Evolutionary conservation across 768 basidiomycete species (phyloP).

Genomic region (Lepiota venenata): DNA sequence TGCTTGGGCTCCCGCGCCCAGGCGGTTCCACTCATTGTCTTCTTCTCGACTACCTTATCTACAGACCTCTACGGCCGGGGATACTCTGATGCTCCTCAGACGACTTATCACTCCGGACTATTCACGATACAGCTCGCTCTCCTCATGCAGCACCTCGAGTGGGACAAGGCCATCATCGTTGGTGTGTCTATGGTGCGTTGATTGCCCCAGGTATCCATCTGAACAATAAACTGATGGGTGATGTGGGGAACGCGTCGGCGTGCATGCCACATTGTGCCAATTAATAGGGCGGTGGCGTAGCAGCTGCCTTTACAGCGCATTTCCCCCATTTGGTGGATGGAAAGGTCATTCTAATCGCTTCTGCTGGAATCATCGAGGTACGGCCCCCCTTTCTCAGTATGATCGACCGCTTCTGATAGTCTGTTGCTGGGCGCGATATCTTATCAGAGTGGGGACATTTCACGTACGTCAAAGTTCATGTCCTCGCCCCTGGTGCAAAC

Average conservation of each 20-base stretch:
- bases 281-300: slow-evolving; percentile 67
- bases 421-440: background rate
- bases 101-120: slow-evolving; percentile 59
- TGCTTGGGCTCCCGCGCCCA: background rate
- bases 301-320: slow-evolving; percentile 63
- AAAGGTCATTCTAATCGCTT: slow-evolving; percentile 64
- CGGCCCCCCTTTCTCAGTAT: slow-evolving; percentile 7
- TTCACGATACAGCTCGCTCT: slow-evolving; percentile 80
- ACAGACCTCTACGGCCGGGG: slow-evolving; percentile 80
- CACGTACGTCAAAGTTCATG: slow-evolving; percentile 74
- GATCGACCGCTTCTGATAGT: background rate
- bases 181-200: slow-evolving; percentile 72
- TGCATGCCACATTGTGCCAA: slow-evolving; percentile 3
- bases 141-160: slow-evolving; percentile 73
- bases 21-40: background rate
- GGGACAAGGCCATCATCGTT: slow-evolving; percentile 61
- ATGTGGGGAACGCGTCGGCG: background rate
- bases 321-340: slow-evolving; percentile 71
- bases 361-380: slow-evolving; percentile 68
- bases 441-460: slow-evolving; percentile 57
- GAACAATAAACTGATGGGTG: background rate
- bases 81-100: slow-evolving; percentile 77
- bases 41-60: background rate
- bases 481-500: slow-evolving; percentile 72
- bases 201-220: background rate